phyloP scores from a whole-genome alignment of 2,329 filamentous ascomycete genomes.

The Zymoseptoria crescenta region DNA sequence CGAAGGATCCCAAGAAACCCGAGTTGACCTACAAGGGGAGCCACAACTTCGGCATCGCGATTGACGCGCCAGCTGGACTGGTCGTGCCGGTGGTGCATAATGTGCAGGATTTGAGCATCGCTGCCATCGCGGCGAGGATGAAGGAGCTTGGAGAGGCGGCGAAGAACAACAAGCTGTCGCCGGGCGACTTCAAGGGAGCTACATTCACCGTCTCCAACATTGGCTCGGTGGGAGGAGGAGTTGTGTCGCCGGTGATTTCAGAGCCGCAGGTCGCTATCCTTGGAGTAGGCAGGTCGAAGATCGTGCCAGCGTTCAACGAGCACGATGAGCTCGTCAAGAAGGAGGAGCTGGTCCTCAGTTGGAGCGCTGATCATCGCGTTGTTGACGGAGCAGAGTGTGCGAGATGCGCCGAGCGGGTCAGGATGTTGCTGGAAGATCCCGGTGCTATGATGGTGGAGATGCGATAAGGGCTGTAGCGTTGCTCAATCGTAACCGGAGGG shows the following conservation, averaged over 20 bases:
- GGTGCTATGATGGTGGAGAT: constrained; percentile 80
- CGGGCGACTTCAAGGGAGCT: constrained; percentile 70
- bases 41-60: constrained; percentile 93
- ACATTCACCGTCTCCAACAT: constrained; percentile 97
- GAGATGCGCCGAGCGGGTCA: constrained; percentile 74
- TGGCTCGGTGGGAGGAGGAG: constrained; percentile 86
- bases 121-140: constrained; percentile 71
- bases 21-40: constrained; percentile 68
- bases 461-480: constrained; percentile 39
- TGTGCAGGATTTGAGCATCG: constrained; percentile 67
- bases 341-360: constrained; percentile 84
- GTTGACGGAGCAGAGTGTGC: constrained; percentile 94
- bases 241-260: constrained; percentile 84
- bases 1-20: constrained; percentile 55
- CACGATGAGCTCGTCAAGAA: constrained; percentile 57
- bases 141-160: constrained; percentile 65
- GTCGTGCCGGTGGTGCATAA: constrained; percentile 87
- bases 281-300: constrained; percentile 73
- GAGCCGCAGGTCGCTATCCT: constrained; percentile 86
- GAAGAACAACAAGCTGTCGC: constrained; percentile 62
- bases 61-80: constrained; percentile 84
- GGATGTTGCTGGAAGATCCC: constrained; percentile 70
- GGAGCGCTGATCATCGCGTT: constrained; percentile 91
- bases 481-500: not conserved
- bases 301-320: constrained; percentile 67